A percentile compares a stretch with the other conserved stretches of the same genome.
These are phyloP conservation scores for Blastocystis sp. DNA, from an alignment of 352 stramenopile genomes.

Conservation along the genomic window DNA sequence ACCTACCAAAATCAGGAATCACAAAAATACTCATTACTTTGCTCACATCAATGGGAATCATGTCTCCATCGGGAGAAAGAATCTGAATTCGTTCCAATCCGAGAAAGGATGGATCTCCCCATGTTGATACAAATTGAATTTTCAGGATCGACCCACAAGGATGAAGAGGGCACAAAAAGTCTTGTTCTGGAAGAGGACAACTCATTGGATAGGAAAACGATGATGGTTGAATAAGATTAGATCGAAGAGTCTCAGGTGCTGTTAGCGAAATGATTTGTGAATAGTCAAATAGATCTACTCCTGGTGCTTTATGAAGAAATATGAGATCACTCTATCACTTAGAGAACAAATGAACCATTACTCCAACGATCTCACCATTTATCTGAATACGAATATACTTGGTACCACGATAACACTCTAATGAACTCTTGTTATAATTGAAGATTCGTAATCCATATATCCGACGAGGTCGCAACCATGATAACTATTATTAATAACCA, in stretches of 20 bases:
- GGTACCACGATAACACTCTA: neutral
- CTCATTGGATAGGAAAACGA: neutral
- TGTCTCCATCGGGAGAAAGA: neutral
- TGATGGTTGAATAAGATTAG: neutral
- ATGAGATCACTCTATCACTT: neutral
- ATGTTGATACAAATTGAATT: slow-evolving; percentile 9
- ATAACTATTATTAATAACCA: neutral
- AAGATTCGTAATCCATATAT: slow-evolving; percentile 7
- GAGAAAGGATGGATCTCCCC: neutral
- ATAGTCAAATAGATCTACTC: slow-evolving; percentile 18
- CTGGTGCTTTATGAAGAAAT: slow-evolving; percentile 1
- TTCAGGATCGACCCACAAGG: slow-evolving; percentile 20
- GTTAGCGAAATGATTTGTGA: slow-evolving; percentile 11
- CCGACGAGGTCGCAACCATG: neutral
- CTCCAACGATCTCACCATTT: neutral
- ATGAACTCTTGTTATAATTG: slow-evolving; percentile 4
- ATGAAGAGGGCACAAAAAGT: slow-evolving; percentile 28
- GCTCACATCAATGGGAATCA: neutral
- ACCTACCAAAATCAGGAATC: neutral
- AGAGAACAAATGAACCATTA: neutral
- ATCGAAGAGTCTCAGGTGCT: neutral
- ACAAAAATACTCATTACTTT: neutral
- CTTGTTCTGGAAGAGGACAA: neutral
- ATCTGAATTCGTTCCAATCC: neutral
- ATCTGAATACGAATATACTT: slow-evolving; percentile 18